Base-by-base conservation (phyloP, 179 eudicot genomes). In the Spergularia azorica region DNA sequence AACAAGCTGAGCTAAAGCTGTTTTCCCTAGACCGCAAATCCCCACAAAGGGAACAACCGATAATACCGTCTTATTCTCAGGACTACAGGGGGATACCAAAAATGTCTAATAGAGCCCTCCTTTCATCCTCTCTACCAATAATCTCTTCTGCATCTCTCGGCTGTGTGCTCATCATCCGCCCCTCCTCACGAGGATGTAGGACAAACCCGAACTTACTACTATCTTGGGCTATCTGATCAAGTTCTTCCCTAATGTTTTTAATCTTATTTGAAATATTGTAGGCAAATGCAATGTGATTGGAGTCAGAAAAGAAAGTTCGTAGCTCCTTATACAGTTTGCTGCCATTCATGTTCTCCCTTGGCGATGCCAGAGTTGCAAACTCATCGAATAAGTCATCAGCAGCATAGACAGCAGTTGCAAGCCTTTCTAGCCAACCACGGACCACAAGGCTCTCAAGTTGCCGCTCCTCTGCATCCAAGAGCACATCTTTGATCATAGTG, bases 351-450 rank as follows among this genome's bases (percentile, higher is more conserved):
- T 0, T 56, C 9, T 39, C 55, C 4, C 70, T n/a, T 36, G 1
- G 70, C 10, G 9, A 15, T 51, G 41, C 43, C 43, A 56, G 8
- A 16, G 75, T 81, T 5, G 76, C 60, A 56, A 80, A 63, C n/a
- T 82, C 83, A 6, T 87, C 87, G 48, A 84, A 41, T 61, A 84
- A 41, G 55, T 82, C 84, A 58, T 82, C 85, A n/a, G 77, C 83
- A 9, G 41, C 73, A 50, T 80, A 80, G 11, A 78, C 69, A 17
- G 36, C 80, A 15, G 1, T 63, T 50, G 38, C 51, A 6, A 84
- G 85, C 77, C 70, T 68, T 5, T 60, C 21, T 0, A 86, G 74
- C 84, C 85, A 82, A 9, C 72, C 79, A 15, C 48, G 81, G 3
- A 83, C 77, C 3, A 71, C 69, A 52, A 15, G 74, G 73, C 78